These are phyloP conservation scores for Aspergillus avenaceus DNA, from an alignment of 495 filamentous ascomycete species.

Conservation along the genomic window DNA sequence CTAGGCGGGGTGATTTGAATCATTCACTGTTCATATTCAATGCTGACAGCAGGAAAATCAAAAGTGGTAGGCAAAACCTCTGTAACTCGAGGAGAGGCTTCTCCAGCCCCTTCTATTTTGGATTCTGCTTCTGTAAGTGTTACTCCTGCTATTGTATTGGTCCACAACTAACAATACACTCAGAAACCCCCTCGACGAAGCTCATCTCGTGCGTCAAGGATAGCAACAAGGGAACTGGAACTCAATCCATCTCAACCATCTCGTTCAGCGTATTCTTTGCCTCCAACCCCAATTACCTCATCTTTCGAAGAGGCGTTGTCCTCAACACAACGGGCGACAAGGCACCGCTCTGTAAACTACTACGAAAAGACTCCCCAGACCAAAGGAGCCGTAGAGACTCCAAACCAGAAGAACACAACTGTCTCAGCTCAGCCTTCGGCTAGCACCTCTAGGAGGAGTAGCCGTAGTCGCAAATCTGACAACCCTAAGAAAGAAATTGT, in stretches of 20 bases:
- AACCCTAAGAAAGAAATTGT: constrained; percentile 1
- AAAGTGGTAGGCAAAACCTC: constrained; percentile 22
- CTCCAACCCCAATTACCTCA: constrained; percentile 19
- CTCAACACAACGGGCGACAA: constrained; percentile 25
- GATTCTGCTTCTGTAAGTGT: constrained; percentile 16
- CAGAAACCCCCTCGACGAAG: constrained; percentile 15
- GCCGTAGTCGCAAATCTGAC: constrained; percentile 4
- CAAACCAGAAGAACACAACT: neutral
- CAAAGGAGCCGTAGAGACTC: constrained; percentile 3
- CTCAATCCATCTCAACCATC: constrained; percentile 10
- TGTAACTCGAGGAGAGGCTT: constrained; percentile 16
- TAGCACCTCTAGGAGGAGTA: constrained; percentile 2
- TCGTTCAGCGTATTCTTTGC: constrained; percentile 21
- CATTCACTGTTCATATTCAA: neutral
- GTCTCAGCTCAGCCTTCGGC: neutral
- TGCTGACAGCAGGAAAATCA: constrained; percentile 8
- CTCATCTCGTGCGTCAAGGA: constrained; percentile 20
- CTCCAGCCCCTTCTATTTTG: constrained; percentile 11
- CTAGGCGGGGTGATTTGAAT: neutral
- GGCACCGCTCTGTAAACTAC: constrained; percentile 11
- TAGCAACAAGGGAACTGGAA: constrained; percentile 16
- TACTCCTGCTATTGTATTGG: neutral
- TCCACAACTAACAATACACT: neutral
- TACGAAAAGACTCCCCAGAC: constrained; percentile 11
- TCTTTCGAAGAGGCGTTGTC: constrained; percentile 23